Percentiles rank a stretch among this genome's conserved stretches.
Evolutionary conservation across 768 basidiomycete genomes (phyloP).

Genomic region (Leucogyrophana mollusca): DNA sequence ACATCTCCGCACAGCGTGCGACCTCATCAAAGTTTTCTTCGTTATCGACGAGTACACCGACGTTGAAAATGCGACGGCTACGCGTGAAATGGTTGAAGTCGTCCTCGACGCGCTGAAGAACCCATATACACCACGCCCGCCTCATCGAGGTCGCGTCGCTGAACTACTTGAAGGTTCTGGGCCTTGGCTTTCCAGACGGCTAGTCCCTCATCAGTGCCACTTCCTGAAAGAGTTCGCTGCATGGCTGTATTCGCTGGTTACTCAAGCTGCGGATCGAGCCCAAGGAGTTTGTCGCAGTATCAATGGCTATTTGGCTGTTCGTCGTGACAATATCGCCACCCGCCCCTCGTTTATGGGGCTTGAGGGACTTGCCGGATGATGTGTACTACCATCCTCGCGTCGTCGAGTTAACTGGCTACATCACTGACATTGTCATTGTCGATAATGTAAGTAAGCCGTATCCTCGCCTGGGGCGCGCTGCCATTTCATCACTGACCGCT

Average conservation of each 20-base stretch:
- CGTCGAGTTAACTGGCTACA: slow-evolving; percentile 4
- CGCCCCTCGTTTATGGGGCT: slow-evolving; percentile 28
- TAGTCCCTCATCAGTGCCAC: slow-evolving; percentile 3
- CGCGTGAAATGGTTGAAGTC: slow-evolving; percentile 3
- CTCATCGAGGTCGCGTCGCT: slow-evolving; percentile 4
- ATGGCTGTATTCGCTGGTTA: slow-evolving; percentile 2
- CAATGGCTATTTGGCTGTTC: slow-evolving; percentile 10
- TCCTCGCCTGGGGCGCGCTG: too few relatives aligned
- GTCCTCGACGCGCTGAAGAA: slow-evolving; percentile 8
- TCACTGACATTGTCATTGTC: slow-evolving; percentile 20
- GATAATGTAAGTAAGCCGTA: slow-evolving; percentile 24
- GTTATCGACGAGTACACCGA: slow-evolving; percentile 33
- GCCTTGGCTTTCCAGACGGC: slow-evolving; percentile 1
- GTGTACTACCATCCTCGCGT: slow-evolving; percentile 27
- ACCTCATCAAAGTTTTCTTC: slow-evolving; percentile 32
- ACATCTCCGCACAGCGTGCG: slow-evolving; percentile 23
- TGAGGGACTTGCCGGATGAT: slow-evolving; percentile 31
- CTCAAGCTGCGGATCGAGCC: slow-evolving; percentile 5
- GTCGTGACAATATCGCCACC: slow-evolving; percentile 30
- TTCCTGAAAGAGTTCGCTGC: slow-evolving; percentile 4
- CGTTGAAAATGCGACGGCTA: slow-evolving; percentile 5
- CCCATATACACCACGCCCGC: slow-evolving; percentile 6
- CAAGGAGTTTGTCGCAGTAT: not conserved
- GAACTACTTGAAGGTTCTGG: slow-evolving; percentile 5
- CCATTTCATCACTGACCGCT: too few relatives aligned